Conservation (phyloP, 495 filamentous ascomycete species). For the Clavariopsis aquatica region DNA sequence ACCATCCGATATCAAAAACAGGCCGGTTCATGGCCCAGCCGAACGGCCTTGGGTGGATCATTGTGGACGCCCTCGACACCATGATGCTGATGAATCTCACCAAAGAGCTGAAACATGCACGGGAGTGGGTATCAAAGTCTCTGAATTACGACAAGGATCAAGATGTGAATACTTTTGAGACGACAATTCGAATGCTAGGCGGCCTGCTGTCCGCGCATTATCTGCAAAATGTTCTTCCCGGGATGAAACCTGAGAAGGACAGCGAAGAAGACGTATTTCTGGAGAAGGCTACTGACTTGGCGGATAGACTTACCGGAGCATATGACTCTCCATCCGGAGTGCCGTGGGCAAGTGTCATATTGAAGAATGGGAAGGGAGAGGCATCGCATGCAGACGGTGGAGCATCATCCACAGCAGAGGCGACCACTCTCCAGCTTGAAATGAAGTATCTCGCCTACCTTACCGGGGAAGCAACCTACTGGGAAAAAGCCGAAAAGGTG, state of each 20-base stretch:
- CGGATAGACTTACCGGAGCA: constrained; percentile 80
- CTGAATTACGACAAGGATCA: constrained; percentile 87
- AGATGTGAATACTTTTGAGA: constrained; percentile 97
- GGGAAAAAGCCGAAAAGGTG: constrained; percentile 85
- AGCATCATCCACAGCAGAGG: constrained; percentile 90
- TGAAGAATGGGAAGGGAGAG: constrained; percentile 71
- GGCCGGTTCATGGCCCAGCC: constrained; percentile 74
- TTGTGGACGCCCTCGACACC: constrained; percentile 93
- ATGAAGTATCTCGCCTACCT: constrained; percentile 97
- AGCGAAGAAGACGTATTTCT: constrained; percentile 88
- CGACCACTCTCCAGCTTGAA: constrained; percentile 88
- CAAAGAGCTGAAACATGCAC: constrained; percentile 76
- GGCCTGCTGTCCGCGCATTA: constrained; percentile 94
- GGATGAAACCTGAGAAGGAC: constrained; percentile 48
- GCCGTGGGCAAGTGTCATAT: constrained; percentile 86
- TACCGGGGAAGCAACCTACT: constrained; percentile 88
- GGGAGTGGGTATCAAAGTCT: constrained; percentile 84
- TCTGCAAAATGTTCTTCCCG: constrained; percentile 61
- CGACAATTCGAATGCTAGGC: constrained; percentile 96
- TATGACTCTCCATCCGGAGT: constrained; percentile 85
- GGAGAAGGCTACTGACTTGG: constrained; percentile 92
- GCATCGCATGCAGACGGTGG: constrained; percentile 82
- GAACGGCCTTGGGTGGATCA: constrained; percentile 92
- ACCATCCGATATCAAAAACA: constrained; percentile 76
- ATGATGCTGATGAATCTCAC: constrained; percentile 99